Base-by-base conservation (phyloP, 805 yeast genomes). In the Barnettozyma sucrosica region DNA sequence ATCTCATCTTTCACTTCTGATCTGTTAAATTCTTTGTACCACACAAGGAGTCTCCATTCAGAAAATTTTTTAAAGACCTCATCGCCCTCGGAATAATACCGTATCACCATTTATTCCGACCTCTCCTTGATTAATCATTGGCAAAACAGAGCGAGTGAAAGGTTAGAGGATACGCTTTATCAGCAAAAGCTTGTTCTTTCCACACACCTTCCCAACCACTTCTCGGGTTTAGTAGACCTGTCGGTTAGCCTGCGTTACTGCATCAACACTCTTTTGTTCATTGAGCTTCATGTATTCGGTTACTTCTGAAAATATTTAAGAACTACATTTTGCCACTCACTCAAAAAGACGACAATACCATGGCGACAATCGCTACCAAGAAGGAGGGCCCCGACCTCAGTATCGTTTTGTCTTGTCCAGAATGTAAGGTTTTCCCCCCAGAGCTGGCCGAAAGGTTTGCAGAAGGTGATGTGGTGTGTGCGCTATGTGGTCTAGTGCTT, bases 391-490 rank as follows among this genome's bases (percentile, higher is more conserved):
- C 89, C 19, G 86, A 92, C 68, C 74, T 92, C 63, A 92, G 89
- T 65, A 89, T 92, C 55, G 86, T 88, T 13, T 73, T 92, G 53
- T 83, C 92, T 16, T 92, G 99, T 65, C 98, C 98, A 2, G 99
- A 92, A 63, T 92, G 99, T 70, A 85, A 89, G 63, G 90, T 87
- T 30, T 87, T 81, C 61, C 99, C 99, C 13, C 99, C 99, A 4
- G 96, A 92, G 61, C 74, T 92, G 53, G 87, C 90, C 23, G 99
- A 92, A 69, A 73, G 97, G 56, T 95, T 90, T 61, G 85, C 95
- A 57, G 98, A 92, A 65, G 99, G 99, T 37, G 99, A 92, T 66
- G 89, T 93, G 58, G 97, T 92, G n/a, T 92, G 99, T 71, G 98
- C 96, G 2, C 76, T 89, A 52, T 93, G 99, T 72, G 99, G 99